Conservation (phyloP, 176 grass and related monocot genomes). For the Aegilops longissima region DNA sequence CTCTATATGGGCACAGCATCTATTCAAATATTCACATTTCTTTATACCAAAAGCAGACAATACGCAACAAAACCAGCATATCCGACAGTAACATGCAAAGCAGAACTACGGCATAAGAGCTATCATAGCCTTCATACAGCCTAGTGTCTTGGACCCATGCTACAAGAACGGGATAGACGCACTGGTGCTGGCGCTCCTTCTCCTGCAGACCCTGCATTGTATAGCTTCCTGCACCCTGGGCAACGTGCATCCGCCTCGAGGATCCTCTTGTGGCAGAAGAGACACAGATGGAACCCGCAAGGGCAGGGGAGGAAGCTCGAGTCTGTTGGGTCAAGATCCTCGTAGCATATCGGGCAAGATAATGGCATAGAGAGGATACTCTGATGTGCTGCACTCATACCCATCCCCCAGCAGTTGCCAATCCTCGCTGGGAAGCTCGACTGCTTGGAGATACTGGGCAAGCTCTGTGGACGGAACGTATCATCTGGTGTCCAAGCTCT, state of each 20-base stretch:
- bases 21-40: slow-evolving; percentile 80
- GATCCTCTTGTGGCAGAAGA: slow-evolving; percentile 98
- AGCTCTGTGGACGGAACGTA: slow-evolving; percentile 72
- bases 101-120: slow-evolving; percentile 35
- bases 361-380: slow-evolving; percentile 48
- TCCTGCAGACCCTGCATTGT: slow-evolving; percentile 41
- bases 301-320: slow-evolving; percentile 86
- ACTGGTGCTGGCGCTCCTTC: slow-evolving; percentile 5
- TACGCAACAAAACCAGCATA: slow-evolving; percentile 39
- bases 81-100: slow-evolving; percentile 33
- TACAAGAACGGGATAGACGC: slow-evolving; percentile 71
- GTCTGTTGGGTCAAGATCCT: slow-evolving; percentile 86
- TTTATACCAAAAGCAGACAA: slow-evolving; percentile 51
- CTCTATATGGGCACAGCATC: slow-evolving; percentile 44
- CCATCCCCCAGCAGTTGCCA: slow-evolving; percentile 39
- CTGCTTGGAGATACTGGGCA: slow-evolving; percentile 86
- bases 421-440: slow-evolving; percentile 56
- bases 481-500: slow-evolving; percentile 90
- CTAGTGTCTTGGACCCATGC: slow-evolving; percentile 84
- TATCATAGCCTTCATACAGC: slow-evolving; percentile 27
- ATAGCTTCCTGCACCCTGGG: slow-evolving; percentile 95
- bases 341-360: slow-evolving; percentile 85
- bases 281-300: slow-evolving; percentile 87
- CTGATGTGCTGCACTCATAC: slow-evolving; percentile 36
- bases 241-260: slow-evolving; percentile 78